Conservation (phyloP, 2,329 filamentous ascomycete genomes). For the Cladosporium sp. region DNA sequence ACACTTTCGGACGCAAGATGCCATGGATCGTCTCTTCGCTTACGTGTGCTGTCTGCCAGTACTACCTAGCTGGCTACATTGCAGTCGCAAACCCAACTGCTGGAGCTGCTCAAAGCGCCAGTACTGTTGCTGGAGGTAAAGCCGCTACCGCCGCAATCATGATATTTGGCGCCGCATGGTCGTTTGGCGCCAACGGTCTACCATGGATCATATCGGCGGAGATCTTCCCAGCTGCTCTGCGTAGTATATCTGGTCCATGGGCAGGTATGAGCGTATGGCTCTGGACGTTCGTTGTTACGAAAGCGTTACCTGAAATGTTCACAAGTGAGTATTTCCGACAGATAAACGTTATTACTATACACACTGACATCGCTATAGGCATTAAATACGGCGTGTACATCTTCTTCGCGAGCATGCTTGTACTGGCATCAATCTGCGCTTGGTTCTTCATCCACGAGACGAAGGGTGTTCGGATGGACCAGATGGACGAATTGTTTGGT, state of each 20-base stretch:
- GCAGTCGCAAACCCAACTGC: slow-evolving; percentile 36
- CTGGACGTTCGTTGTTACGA: slow-evolving; percentile 43
- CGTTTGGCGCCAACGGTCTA: slow-evolving; percentile 41
- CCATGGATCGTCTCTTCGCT: slow-evolving; percentile 36
- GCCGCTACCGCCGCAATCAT: slow-evolving; percentile 43
- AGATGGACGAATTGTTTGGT: slow-evolving; percentile 42
- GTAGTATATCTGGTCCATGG: slow-evolving; percentile 42
- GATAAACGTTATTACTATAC: background rate
- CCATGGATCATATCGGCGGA: slow-evolving; percentile 48
- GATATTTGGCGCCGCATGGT: slow-evolving; percentile 43
- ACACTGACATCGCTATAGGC: background rate
- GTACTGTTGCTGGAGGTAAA: slow-evolving; percentile 40
- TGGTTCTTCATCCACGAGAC: slow-evolving; percentile 45
- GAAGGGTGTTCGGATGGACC: slow-evolving; percentile 40
- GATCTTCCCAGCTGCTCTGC: slow-evolving; percentile 43
- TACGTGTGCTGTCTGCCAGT: slow-evolving; percentile 39
- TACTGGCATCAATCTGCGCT: slow-evolving; percentile 41
- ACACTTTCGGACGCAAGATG: slow-evolving; percentile 39
- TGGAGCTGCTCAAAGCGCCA: slow-evolving; percentile 33
- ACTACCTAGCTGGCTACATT: slow-evolving; percentile 41
- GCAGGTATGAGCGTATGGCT: slow-evolving; percentile 38
- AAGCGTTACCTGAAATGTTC: slow-evolving; percentile 44
- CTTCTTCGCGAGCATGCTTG: slow-evolving; percentile 42
- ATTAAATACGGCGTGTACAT: slow-evolving; percentile 44
- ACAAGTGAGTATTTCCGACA: slow-evolving; percentile 24